Evolutionary conservation across 1,139 yeast species (phyloP).

Genomic region (Wickerhamiella infanticola): DNA sequence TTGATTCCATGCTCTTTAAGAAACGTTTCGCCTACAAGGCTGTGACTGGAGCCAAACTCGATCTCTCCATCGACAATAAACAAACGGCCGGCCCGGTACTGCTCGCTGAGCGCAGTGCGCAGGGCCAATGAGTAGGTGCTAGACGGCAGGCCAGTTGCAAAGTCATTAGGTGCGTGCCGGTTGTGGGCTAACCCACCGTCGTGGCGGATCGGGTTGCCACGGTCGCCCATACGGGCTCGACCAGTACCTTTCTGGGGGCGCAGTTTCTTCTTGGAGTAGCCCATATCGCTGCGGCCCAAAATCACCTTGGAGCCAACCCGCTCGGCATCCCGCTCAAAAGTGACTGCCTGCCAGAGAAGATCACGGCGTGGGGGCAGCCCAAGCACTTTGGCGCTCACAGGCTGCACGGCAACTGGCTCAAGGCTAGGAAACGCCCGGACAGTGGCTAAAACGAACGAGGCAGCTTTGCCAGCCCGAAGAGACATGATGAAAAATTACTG

Average conservation of each 20-base stretch:
- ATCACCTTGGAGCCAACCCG: conserved; percentile 86
- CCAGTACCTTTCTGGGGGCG: conserved; percentile 91
- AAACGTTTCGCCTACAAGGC: conserved; percentile 42
- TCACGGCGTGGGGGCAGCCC: conserved; percentile 77
- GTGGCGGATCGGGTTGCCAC: conserved; percentile 81
- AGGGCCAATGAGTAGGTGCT: conserved; percentile 64
- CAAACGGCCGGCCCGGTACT: conserved; percentile 59
- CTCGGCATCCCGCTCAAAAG: conserved; percentile 75
- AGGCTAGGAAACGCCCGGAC: conserved; percentile 75
- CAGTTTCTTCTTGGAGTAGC: conserved; percentile 70
- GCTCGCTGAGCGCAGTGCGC: conserved; percentile 66
- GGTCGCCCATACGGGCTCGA: conserved; percentile 90
- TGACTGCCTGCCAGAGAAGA: conserved; percentile 84
- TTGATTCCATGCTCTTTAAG: conserved; percentile 39
- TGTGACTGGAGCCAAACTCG: conserved; percentile 36
- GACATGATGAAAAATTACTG: not conserved
- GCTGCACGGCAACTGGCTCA: conserved; percentile 64
- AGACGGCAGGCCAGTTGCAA: conserved; percentile 65
- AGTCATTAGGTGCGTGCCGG: conserved; percentile 75
- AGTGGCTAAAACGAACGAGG: conserved; percentile 66
- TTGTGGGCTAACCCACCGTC: conserved; percentile 89
- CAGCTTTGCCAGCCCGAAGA: conserved; percentile 31
- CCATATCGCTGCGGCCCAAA: conserved; percentile 72
- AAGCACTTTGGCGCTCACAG: conserved; percentile 55
- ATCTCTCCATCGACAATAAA: conserved; percentile 48